phyloP scores from a whole-genome alignment of 495 filamentous ascomycete genomes.

The Penicillium silybi region DNA sequence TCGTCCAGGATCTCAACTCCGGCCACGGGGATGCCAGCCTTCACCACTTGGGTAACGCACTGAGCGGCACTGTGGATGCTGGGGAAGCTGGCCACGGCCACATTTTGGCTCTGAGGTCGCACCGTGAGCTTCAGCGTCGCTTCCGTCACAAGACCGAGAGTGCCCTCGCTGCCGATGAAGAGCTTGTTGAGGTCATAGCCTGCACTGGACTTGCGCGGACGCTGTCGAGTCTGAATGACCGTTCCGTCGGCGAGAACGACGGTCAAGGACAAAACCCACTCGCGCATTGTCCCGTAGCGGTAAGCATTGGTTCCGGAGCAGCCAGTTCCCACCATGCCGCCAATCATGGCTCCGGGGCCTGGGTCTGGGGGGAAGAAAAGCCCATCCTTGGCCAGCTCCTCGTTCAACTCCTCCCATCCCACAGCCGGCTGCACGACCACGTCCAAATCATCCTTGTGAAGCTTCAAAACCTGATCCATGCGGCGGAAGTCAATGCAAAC shows the following conservation, averaged over 20 bases:
- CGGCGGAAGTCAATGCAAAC: slow-evolving; percentile 62
- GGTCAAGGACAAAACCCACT: slow-evolving; percentile 63
- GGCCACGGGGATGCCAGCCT: slow-evolving; percentile 58
- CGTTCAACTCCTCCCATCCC: slow-evolving; percentile 62
- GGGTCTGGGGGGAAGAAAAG: slow-evolving; percentile 67
- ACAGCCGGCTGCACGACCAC: slow-evolving; percentile 64
- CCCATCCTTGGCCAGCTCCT: slow-evolving; percentile 49
- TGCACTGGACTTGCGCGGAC: slow-evolving; percentile 62
- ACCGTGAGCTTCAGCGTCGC: slow-evolving; percentile 60
- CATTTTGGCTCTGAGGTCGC: slow-evolving; percentile 57
- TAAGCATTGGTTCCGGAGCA: slow-evolving; percentile 67
- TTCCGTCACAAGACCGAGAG: slow-evolving; percentile 62
- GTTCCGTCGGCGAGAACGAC: slow-evolving; percentile 64
- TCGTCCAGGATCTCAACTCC: slow-evolving; percentile 64
- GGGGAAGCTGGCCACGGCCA: slow-evolving; percentile 59
- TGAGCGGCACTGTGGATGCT: slow-evolving; percentile 54
- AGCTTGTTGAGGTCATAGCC: slow-evolving; percentile 62
- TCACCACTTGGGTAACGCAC: slow-evolving; percentile 57
- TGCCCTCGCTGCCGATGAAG: slow-evolving; percentile 64
- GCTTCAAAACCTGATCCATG: slow-evolving; percentile 55
- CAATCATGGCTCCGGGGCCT: slow-evolving; percentile 64
- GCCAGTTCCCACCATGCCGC: slow-evolving; percentile 65
- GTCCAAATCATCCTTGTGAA: slow-evolving; percentile 58
- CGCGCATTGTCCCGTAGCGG: slow-evolving; percentile 65
- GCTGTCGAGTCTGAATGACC: slow-evolving; percentile 61